Base-by-base conservation (phyloP, 208 protist species). In the Trichomonas vaginalis region DNA sequence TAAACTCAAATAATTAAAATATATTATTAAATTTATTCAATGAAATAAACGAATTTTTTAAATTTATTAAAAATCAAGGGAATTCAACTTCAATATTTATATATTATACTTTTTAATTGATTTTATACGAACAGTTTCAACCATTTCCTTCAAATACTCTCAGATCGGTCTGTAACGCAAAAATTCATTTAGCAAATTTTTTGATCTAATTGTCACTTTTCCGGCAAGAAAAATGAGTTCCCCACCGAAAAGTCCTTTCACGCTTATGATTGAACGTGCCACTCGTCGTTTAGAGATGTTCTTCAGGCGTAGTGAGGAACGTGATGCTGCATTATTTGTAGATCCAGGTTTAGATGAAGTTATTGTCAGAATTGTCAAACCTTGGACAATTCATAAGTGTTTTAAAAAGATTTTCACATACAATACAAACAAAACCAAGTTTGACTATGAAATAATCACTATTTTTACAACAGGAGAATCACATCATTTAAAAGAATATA, bases 351-450 rank as follows among this genome's bases (percentile, higher is more conserved):
- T 92, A 39, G 86, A 92, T 51, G n/a, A 48, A 51, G 37, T 92
- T 51, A 51, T 92, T 51, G 42, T 45, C 12, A 23, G 86, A 92
- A 48, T 92, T 32, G 86, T 92, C 6, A 17, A 92, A 45, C 86
- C 86, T 17, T 17, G 56, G 10, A 39, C 51, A 9, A 92, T 92
- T 9, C 8, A 1, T 15, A 35, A 21, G 8, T 92, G 86, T 92
- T 92, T 56, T 27, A 92, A 92, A 47, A 92, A 92, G 56, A 45
- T 92, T 47, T 92, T 92, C 45, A 92, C 86, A 39, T 92, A 92
- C 15, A 42, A 92, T 9, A 45, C 86, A 39, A 92, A 92, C 39
- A 23, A 45, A 48, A 51, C 17, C 27, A 48, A 35, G 4, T 92
- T 92, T 51, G 42, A 51, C 51, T 92, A 92, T 39, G 86, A 92